Percentiles rank a stretch among this genome's conserved stretches.
Conservation (phyloP, 305 asterid genomes). For the Fraxinus sp. region DNA sequence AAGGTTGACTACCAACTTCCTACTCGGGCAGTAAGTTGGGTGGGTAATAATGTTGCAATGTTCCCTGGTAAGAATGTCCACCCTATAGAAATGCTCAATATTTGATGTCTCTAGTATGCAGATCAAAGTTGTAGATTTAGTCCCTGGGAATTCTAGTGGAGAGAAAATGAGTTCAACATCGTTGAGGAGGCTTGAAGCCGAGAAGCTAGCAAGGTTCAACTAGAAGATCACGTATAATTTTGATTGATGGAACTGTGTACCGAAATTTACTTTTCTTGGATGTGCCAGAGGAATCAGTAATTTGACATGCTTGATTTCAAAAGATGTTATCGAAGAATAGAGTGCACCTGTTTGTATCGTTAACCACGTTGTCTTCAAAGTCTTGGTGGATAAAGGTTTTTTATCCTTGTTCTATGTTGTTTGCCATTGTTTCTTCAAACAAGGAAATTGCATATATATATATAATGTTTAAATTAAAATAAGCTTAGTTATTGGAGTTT, state of each 20-base stretch:
- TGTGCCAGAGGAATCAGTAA: conserved; percentile 19
- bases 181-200: conserved; percentile 61
- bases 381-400: neutral
- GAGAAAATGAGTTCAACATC: conserved; percentile 64
- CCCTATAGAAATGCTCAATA: neutral
- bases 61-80: neutral
- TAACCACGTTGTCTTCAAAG: neutral
- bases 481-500: neutral
- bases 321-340: neutral
- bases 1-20: neutral
- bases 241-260: neutral
- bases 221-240: conserved; percentile 31
- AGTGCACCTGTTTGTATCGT: neutral
- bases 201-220: conserved; percentile 41
- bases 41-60: neutral
- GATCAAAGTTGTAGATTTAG: conserved; percentile 75
- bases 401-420: neutral
- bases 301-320: conserved; percentile 12
- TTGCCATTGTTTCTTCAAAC: neutral
- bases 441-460: neutral
- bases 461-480: neutral
- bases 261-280: neutral
- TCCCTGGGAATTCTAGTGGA: conserved; percentile 52
- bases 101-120: conserved; percentile 27
- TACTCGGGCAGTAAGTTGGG: neutral